Percentiles rank a stretch among this genome's conserved stretches.
Conservation (phyloP, 306 rosid species). For the Gastrolobium bilobum region DNA sequence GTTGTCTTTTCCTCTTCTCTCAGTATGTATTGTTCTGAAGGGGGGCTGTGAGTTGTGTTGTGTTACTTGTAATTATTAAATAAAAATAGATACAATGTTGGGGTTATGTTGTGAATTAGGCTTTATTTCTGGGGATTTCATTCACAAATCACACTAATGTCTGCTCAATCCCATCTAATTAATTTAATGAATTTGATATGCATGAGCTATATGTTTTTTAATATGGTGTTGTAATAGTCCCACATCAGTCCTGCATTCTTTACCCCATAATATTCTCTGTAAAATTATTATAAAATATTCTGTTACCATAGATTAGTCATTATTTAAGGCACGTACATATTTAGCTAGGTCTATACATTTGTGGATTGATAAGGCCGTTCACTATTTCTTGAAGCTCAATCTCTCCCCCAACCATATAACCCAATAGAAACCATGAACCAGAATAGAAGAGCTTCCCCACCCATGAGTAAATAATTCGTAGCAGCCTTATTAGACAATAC, state of each 20-base stretch:
- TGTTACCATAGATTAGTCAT: too few relatives aligned
- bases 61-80: too few relatives aligned
- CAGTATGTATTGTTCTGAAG: background rate
- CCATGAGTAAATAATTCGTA: background rate
- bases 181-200: slow-evolving; percentile 34
- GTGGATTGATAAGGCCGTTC: background rate
- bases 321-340: too few relatives aligned
- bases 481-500: background rate
- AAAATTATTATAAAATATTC: too few relatives aligned
- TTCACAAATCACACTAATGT: slow-evolving; percentile 13
- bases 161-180: background rate
- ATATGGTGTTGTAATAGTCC: too few relatives aligned
- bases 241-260: too few relatives aligned
- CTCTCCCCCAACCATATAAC: slow-evolving; percentile 7
- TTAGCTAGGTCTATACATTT: background rate
- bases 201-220: slow-evolving; percentile 42
- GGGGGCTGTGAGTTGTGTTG: background rate
- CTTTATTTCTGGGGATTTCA: slow-evolving; percentile 7
- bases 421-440: background rate
- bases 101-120: background rate
- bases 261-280: too few relatives aligned
- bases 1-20: slow-evolving; percentile 15
- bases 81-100: too few relatives aligned
- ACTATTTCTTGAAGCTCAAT: background rate
- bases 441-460: background rate